phyloP scores from a whole-genome alignment of 257 asterid species.

The Primulina eburnea region DNA sequence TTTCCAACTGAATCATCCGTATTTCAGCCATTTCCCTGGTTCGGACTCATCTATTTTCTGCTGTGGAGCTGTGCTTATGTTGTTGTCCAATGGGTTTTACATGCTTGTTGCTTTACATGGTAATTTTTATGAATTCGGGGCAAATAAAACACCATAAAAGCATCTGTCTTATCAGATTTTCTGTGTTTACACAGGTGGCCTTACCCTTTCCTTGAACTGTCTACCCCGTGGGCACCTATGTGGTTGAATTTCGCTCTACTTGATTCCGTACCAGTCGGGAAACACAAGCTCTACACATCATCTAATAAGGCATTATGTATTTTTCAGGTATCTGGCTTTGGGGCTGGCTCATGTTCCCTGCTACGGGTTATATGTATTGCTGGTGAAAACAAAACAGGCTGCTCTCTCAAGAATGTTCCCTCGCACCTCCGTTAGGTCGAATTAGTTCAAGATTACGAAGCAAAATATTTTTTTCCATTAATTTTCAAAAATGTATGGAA shows the following conservation, averaged over 20 bases:
- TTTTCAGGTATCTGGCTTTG: slow-evolving; percentile 66
- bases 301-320: not conserved
- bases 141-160: not conserved
- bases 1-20: not conserved
- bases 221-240: slow-evolving; percentile 73
- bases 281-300: not conserved
- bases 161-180: not conserved
- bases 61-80: slow-evolving; percentile 65
- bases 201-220: slow-evolving; percentile 86
- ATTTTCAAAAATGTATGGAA: not conserved
- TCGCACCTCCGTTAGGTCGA: slow-evolving; percentile 50
- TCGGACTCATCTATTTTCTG: slow-evolving; percentile 58
- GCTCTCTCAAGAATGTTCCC: slow-evolving; percentile 54
- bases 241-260: slow-evolving; percentile 40
- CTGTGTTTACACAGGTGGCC: slow-evolving; percentile 72
- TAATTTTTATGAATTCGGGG: slow-evolving; percentile 18
- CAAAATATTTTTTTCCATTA: not conserved
- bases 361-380: slow-evolving; percentile 59
- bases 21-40: slow-evolving; percentile 72
- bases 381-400: slow-evolving; percentile 48
- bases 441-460: slow-evolving; percentile 14
- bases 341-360: slow-evolving; percentile 72
- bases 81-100: slow-evolving; percentile 77
- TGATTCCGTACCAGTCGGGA: not conserved
- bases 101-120: slow-evolving; percentile 74